These are phyloP conservation scores for Anethum foeniculum DNA, from an alignment of 140 eudicot genomes.

Conservation along the genomic window DNA sequence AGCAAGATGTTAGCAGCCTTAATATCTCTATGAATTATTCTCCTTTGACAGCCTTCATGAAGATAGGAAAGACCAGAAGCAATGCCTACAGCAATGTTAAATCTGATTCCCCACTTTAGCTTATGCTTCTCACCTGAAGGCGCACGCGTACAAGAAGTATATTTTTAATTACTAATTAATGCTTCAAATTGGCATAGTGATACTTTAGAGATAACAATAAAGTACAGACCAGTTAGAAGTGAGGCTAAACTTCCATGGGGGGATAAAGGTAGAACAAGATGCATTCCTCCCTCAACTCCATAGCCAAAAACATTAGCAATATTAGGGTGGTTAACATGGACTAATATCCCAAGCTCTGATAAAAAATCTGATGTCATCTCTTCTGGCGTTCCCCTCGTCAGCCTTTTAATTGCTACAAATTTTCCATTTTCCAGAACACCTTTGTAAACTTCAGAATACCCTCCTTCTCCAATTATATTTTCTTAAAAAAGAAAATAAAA, in stretches of 20 bases:
- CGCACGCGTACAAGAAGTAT: not conserved
- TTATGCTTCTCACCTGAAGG: conserved; percentile 50
- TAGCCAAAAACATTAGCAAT: conserved; percentile 79
- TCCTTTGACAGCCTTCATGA: conserved; percentile 86
- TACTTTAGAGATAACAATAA: not conserved
- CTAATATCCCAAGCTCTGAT: conserved; percentile 90
- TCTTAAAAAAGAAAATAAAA: conserved; percentile 26
- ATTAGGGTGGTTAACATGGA: conserved; percentile 93
- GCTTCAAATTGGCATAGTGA: not conserved
- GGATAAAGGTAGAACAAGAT: conserved; percentile 83
- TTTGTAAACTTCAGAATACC: conserved; percentile 86
- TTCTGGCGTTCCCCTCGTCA: conserved; percentile 68
- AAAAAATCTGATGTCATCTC: conserved; percentile 88
- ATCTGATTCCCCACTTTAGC: conserved; percentile 57
- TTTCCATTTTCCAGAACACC: conserved; percentile 61
- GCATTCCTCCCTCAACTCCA: conserved; percentile 90
- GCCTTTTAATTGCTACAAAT: conserved; percentile 62
- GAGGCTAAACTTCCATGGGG: conserved; percentile 74
- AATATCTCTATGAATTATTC: conserved; percentile 88
- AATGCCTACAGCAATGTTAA: conserved; percentile 63
- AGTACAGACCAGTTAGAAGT: conserved; percentile 51
- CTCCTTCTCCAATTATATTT: conserved; percentile 86
- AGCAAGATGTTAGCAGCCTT: conserved; percentile 81
- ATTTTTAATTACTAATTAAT: not conserved
- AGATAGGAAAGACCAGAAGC: conserved; percentile 82